Conservation (phyloP, 176 grass and related monocot species). For the Poa pratensis region DNA sequence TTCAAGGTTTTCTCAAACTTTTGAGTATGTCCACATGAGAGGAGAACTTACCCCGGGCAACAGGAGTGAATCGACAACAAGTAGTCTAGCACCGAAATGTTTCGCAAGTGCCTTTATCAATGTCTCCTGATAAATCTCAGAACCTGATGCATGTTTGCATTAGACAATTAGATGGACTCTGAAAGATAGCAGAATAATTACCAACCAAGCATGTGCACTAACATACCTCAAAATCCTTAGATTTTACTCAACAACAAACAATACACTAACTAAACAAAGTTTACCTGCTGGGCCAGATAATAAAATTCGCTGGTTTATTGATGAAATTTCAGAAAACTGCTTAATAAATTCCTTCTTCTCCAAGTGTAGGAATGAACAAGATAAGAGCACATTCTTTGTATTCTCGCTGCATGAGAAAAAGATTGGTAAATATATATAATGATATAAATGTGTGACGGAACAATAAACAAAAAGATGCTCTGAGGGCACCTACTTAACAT, state of each 20-base stretch:
- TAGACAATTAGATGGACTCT: conserved; percentile 39
- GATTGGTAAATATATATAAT: conserved; percentile 30
- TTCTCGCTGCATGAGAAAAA: conserved; percentile 72
- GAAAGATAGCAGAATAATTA: not conserved
- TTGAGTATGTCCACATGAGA: conserved; percentile 28
- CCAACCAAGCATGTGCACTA: conserved; percentile 7
- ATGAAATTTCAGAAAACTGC: conserved; percentile 81
- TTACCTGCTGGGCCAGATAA: conserved; percentile 97
- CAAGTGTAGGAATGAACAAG: conserved; percentile 86
- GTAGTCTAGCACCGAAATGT: conserved; percentile 83
- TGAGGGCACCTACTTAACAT: conserved; percentile 8
- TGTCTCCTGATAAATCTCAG: conserved; percentile 98
- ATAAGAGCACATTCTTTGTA: conserved; percentile 84
- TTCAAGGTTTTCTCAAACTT: conserved; percentile 13
- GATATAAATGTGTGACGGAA: conserved; percentile 21
- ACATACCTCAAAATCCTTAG: not conserved
- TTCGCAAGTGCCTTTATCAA: conserved; percentile 94
- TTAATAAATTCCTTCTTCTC: conserved; percentile 91
- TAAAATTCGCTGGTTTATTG: conserved; percentile 91
- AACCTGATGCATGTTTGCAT: conserved; percentile 55
- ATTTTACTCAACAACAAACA: conserved; percentile 18
- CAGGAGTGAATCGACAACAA: conserved; percentile 89
- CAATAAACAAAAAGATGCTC: conserved; percentile 26
- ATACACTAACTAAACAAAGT: conserved; percentile 16
- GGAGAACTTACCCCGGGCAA: conserved; percentile 77